A percentile compares a stretch with the other conserved stretches of the same genome.
Conservation (phyloP, 257 asterid genomes). For the Nicotiana benthamiana region DNA sequence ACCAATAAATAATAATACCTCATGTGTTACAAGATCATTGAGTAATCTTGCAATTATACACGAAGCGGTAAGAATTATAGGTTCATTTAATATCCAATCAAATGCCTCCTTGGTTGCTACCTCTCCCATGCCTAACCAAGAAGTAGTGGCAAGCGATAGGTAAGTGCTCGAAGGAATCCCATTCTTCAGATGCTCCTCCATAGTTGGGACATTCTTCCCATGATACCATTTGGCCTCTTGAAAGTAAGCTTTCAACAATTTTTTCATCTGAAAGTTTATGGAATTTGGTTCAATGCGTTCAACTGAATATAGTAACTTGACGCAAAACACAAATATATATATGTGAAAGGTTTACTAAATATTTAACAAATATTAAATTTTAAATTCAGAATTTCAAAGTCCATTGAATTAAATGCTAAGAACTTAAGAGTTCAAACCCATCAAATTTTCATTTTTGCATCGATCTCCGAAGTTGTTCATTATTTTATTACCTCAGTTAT, state of each 20-base stretch:
- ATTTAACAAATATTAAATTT: too few species aligned
- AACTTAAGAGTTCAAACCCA: too few species aligned
- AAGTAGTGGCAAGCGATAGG: neutral
- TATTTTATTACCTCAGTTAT: slow-evolving; percentile 13
- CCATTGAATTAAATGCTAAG: too few species aligned
- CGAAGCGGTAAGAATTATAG: slow-evolving; percentile 15
- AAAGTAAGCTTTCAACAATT: slow-evolving; percentile 7
- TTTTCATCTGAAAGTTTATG: slow-evolving; percentile 16
- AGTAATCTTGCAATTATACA: slow-evolving; percentile 18
- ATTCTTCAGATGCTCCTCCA: slow-evolving; percentile 13
- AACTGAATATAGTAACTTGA: neutral
- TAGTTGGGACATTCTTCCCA: slow-evolving; percentile 4
- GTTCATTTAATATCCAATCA: slow-evolving; percentile 24
- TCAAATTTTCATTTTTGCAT: too few species aligned
- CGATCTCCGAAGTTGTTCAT: too few species aligned
- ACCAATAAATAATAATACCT: neutral
- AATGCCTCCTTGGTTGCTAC: slow-evolving; percentile 4
- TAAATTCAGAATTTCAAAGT: neutral
- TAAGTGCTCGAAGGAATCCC: slow-evolving; percentile 1
- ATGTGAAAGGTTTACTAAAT: too few species aligned
- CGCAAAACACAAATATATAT: too few species aligned
- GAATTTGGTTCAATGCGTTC: neutral
- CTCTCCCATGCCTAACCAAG: slow-evolving; percentile 19
- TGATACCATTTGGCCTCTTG: slow-evolving; percentile 25
- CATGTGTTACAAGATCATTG: slow-evolving; percentile 23